phyloP scores from a whole-genome alignment of 495 filamentous ascomycete genomes.

The Pseudevernia furfuracea region DNA sequence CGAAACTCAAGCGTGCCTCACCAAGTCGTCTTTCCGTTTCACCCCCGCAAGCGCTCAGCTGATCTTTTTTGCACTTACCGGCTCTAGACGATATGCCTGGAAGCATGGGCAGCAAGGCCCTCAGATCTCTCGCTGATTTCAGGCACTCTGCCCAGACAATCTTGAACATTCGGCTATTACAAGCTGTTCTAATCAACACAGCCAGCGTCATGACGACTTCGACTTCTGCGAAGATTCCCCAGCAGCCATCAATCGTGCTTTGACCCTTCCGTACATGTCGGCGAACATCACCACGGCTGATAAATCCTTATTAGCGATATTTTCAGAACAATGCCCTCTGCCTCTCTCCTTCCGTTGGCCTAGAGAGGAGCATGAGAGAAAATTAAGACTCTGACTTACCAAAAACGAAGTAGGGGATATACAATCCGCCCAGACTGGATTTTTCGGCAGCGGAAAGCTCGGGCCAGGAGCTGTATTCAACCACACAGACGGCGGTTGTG shows the following conservation, averaged over 20 bases:
- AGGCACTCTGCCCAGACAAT: neutral
- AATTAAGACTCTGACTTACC: slow-evolving; percentile 45
- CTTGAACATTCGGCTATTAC: neutral
- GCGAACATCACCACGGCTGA: slow-evolving; percentile 49
- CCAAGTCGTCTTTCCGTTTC: neutral
- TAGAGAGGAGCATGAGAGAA: neutral
- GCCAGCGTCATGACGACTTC: neutral
- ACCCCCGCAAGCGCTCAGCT: neutral
- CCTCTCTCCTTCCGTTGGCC: neutral
- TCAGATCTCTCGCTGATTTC: neutral
- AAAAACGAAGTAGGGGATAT: slow-evolving; percentile 63
- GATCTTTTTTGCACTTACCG: neutral
- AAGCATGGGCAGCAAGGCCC: neutral
- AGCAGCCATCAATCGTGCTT: neutral
- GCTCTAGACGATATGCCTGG: neutral
- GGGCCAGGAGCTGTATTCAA: slow-evolving; percentile 49
- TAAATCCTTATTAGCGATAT: neutral
- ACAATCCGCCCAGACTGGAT: slow-evolving; percentile 52
- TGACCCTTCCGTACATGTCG: slow-evolving; percentile 43
- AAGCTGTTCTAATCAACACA: neutral
- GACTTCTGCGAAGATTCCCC: neutral
- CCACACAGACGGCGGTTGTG: slow-evolving; percentile 64
- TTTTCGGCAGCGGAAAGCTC: slow-evolving; percentile 50
- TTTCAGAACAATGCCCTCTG: neutral
- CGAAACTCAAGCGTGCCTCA: neutral